A percentile compares a stretch with the other conserved stretches of the same genome.
These are phyloP conservation scores for Entomortierella beljakovae DNA, from an alignment of 192 early-diverging fungal species.

Conservation along the genomic window DNA sequence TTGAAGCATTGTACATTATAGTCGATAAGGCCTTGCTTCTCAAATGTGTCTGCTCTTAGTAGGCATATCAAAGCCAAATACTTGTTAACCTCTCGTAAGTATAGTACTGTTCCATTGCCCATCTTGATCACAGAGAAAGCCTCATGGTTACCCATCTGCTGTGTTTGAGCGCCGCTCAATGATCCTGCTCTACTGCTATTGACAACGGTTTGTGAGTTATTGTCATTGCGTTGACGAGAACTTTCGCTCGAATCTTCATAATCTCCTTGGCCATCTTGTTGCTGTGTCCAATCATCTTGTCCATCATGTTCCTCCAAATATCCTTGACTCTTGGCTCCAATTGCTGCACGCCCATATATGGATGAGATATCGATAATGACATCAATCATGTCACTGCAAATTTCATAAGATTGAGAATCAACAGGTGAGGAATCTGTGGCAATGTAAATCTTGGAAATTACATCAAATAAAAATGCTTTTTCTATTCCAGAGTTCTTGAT, in stretches of 20 bases:
- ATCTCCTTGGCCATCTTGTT: slow-evolving; percentile 25
- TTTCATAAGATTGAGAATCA: slow-evolving; percentile 89
- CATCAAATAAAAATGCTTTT: slow-evolving; percentile 96
- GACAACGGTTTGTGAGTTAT: slow-evolving; percentile 27
- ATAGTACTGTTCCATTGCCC: slow-evolving; percentile 83
- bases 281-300: slow-evolving; percentile 41
- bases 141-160: slow-evolving; percentile 56
- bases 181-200: slow-evolving; percentile 33
- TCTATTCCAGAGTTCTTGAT: slow-evolving; percentile 93
- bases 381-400: slow-evolving; percentile 96
- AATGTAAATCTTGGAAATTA: slow-evolving; percentile 90
- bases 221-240: slow-evolving; percentile 9
- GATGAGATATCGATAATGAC: slow-evolving; percentile 85
- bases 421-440: slow-evolving; percentile 94
- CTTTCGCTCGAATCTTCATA: slow-evolving; percentile 23
- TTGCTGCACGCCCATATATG: slow-evolving; percentile 75
- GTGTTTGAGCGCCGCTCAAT: slow-evolving; percentile 21
- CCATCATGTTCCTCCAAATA: slow-evolving; percentile 43
- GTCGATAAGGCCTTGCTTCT: slow-evolving; percentile 86
- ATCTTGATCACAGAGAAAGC: slow-evolving; percentile 77
- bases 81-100: slow-evolving; percentile 81
- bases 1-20: slow-evolving; percentile 89
- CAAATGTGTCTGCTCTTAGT: slow-evolving; percentile 84
- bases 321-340: slow-evolving; percentile 54
- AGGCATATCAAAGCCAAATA: slow-evolving; percentile 84